Base-by-base conservation (phyloP, 176 grass and related monocot genomes). In the Chloris gayana region DNA sequence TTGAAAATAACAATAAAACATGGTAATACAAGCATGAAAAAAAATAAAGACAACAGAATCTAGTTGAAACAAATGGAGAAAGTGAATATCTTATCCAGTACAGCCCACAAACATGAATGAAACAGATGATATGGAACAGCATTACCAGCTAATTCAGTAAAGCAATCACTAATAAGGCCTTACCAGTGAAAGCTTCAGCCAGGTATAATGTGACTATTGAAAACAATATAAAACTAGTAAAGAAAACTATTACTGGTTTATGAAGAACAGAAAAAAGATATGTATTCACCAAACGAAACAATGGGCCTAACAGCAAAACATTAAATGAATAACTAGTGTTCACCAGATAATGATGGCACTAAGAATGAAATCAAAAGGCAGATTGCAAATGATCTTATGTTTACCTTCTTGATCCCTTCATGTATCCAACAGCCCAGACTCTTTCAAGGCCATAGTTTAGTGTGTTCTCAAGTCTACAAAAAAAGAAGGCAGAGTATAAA, bases 361-460 rank as follows among this genome's bases (percentile, higher is more conserved):
- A 74, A n/a, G n/a, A n/a, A 78, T 64, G 34, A 6, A 75, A 66
- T 51, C 10, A 69, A 71, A 44, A 82, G 29, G 29, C 7, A 83
- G 64, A 57, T 60, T 47, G 65, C 73, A 54, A n/a, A 65, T 51
- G 5, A 70, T 76, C 54, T 86, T 78, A 10, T n/a, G 46, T 22
- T 85, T 90, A 98, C 96, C 96, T 95, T 85, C 96, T 95, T 70
- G 96, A 98, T 76, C 96, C 96, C 79, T 95, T 98, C 71, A 93
- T 90, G 90, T 89, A 98, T 88, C 92, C 96, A 56, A 98, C 46
- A 74, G 96, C 90, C 96, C 96, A 98, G 64, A 98, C 96, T 80
- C 96, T 85, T 77, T 98, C 96, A 87, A 98, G 92, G 69, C 92
- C 92, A 82, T 98, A 98, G 84, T 98, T 98, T 64, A 98, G 81